Conservation (phyloP, 208 protist genomes). For the Phytomonas francai region DNA sequence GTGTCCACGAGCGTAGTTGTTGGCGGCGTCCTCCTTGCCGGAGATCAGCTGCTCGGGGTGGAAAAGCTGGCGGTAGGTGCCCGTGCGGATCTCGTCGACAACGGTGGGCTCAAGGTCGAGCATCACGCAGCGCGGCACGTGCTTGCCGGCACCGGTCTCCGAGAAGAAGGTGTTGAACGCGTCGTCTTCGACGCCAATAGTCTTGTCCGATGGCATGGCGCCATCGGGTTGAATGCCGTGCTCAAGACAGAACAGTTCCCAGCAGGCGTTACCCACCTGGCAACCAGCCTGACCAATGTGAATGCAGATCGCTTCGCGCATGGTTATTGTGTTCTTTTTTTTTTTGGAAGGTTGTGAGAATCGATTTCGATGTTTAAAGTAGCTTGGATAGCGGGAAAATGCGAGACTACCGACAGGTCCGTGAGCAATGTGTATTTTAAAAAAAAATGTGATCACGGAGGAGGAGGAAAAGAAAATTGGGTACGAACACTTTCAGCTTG, state of each 20-base stretch:
- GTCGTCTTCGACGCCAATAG: conserved; percentile 79
- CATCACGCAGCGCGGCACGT: conserved; percentile 93
- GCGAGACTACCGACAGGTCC: neutral
- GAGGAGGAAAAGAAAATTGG: conserved; percentile 5
- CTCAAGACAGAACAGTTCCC: conserved; percentile 91
- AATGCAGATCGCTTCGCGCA: conserved; percentile 93
- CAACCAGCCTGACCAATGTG: conserved; percentile 95
- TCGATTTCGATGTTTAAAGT: neutral
- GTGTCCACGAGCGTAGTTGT: conserved; percentile 98
- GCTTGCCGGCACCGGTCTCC: conserved; percentile 90
- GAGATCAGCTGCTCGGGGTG: conserved; percentile 96
- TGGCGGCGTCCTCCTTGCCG: conserved; percentile 97
- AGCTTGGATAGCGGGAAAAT: neutral
- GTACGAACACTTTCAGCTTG: neutral
- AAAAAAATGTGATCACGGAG: conserved; percentile 8
- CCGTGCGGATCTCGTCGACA: conserved; percentile 95
- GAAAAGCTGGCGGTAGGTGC: conserved; percentile 94
- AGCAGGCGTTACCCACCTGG: conserved; percentile 97
- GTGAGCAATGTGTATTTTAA: conserved; percentile 5
- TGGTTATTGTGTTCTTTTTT: conserved; percentile 19
- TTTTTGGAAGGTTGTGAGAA: neutral
- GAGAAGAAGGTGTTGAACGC: conserved; percentile 95
- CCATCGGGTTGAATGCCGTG: conserved; percentile 90
- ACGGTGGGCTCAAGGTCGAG: conserved; percentile 97
- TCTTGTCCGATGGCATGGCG: conserved; percentile 84